Evolutionary conservation across 164 flowering plant species (phyloP).

Genomic region (Aristolochia californica): DNA sequence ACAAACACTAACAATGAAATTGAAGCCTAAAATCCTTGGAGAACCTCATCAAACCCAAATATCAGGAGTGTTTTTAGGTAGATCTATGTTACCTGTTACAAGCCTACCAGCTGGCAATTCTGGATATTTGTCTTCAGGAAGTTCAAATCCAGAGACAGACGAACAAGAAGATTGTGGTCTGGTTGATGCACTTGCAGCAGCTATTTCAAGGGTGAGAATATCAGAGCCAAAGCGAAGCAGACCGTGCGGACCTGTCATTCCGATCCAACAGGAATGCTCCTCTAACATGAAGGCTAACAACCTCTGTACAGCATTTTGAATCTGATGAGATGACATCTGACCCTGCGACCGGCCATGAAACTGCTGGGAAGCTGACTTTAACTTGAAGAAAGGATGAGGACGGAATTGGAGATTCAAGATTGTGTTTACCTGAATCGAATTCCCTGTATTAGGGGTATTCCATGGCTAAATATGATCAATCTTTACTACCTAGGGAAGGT

Average conservation of each 20-base stretch:
- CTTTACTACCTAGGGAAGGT: no score
- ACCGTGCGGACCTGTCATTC: conserved; percentile 47
- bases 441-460: neutral
- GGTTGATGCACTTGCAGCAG: conserved; percentile 76
- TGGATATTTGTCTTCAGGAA: conserved; percentile 7
- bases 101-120: neutral
- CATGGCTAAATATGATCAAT: no score
- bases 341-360: neutral
- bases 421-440: neutral
- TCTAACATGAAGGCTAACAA: conserved; percentile 65
- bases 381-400: conserved; percentile 5
- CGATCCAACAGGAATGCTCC: conserved; percentile 63
- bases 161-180: conserved; percentile 50
- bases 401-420: neutral
- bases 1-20: conserved; percentile 40
- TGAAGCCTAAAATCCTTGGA: conserved; percentile 32
- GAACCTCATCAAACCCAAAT: conserved; percentile 6
- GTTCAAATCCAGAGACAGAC: conserved; percentile 24
- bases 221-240: conserved; percentile 86
- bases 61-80: conserved; percentile 6
- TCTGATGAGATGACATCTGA: conserved; percentile 13
- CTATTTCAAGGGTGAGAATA: conserved; percentile 71
- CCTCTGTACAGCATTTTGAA: conserved; percentile 90
- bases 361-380: conserved; percentile 1
- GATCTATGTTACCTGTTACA: neutral